These are phyloP conservation scores for Biscogniauxia mediterranea DNA, from an alignment of 2,329 filamentous ascomycete species.

Conservation along the genomic window DNA sequence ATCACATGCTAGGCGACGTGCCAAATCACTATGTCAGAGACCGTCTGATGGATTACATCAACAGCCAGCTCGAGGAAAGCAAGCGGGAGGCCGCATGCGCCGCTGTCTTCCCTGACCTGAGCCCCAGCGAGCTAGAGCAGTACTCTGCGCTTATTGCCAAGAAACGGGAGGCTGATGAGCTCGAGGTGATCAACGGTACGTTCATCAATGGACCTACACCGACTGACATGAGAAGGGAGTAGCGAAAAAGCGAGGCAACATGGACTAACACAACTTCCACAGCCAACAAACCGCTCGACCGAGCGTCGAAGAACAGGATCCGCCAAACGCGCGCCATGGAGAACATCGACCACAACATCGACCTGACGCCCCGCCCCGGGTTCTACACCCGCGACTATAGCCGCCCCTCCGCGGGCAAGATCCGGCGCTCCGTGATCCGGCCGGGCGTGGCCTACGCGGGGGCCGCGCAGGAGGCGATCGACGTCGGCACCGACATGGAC, in stretches of 20 bases:
- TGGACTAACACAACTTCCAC: background rate
- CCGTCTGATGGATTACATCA: constrained; percentile 16
- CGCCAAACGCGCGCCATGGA: constrained; percentile 2
- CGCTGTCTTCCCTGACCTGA: constrained; percentile 17
- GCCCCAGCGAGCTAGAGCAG: constrained; percentile 8
- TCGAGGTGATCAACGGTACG: background rate
- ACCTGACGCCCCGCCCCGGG: constrained; percentile 10
- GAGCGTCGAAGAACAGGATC: background rate
- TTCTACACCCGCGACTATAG: constrained; percentile 4
- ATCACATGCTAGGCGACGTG: constrained; percentile 17
- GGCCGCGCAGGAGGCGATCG: background rate
- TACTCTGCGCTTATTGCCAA: constrained; percentile 11
- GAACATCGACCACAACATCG: constrained; percentile 5
- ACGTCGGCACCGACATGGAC: constrained; percentile 10
- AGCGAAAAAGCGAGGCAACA: background rate
- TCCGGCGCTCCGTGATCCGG: constrained; percentile 1
- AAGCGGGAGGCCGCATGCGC: constrained; percentile 4
- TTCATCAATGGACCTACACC: background rate
- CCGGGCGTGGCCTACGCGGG: background rate
- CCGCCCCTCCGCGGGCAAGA: background rate
- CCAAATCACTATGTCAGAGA: constrained; percentile 17
- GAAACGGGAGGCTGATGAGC: background rate
- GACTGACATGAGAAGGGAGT: background rate
- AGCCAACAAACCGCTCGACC: background rate
- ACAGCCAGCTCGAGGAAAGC: constrained; percentile 9